Percentiles rank a stretch among this genome's conserved stretches.
Evolutionary conservation across 2,329 filamentous ascomycete genomes (phyloP).

Genomic region (Cadophora sp.): DNA sequence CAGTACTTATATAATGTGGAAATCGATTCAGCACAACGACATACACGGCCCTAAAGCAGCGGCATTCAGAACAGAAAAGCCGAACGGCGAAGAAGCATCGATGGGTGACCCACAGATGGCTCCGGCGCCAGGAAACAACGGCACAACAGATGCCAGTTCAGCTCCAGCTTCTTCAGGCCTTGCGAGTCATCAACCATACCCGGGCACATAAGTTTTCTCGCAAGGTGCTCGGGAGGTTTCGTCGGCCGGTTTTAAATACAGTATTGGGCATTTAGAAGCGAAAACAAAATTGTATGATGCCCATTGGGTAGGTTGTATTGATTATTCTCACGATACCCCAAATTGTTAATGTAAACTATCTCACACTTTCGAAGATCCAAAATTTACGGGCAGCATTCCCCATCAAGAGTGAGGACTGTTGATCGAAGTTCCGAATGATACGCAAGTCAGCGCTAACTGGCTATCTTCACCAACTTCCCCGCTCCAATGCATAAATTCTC

Average conservation of each 20-base stretch:
- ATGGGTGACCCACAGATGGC: conserved; percentile 17
- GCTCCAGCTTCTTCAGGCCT: not conserved
- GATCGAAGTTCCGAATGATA: not conserved
- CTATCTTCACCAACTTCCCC: not conserved
- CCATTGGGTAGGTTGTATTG: not conserved
- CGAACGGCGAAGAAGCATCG: conserved; percentile 29
- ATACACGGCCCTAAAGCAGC: conserved; percentile 40
- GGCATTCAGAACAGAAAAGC: conserved; percentile 25
- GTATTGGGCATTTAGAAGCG: not conserved
- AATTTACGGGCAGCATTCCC: not conserved
- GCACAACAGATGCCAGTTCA: not conserved
- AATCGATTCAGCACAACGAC: conserved; percentile 46
- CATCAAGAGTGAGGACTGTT: not conserved
- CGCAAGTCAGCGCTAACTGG: not conserved
- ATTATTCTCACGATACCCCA: conserved; percentile 17
- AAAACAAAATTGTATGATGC: not conserved
- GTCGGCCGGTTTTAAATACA: not conserved
- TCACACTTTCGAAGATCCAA: not conserved
- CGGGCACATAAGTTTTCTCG: conserved; percentile 3
- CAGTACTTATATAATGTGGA: conserved; percentile 46
- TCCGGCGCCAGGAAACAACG: not conserved
- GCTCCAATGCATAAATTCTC: not conserved
- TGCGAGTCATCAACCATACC: conserved; percentile 10
- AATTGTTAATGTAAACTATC: conserved; percentile 15
- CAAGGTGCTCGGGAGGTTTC: not conserved